Evolutionary conservation across 2,329 filamentous ascomycete species (phyloP), one percentile per base, ranked within the genome.

Genomic region (Geosmithia flava): DNA sequence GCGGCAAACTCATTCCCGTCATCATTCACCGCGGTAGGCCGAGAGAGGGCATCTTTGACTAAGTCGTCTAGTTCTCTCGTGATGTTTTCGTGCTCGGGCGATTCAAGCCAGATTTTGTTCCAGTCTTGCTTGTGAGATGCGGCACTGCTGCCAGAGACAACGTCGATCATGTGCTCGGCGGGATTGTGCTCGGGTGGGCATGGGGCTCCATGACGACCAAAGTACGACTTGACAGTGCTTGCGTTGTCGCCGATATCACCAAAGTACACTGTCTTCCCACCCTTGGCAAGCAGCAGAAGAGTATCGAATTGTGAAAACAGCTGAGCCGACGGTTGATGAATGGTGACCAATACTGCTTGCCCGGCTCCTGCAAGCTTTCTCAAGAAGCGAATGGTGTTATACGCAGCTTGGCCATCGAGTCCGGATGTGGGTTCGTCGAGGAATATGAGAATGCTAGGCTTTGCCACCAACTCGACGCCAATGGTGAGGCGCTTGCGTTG

Each of bases 151-250:
- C 76, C 75, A 1, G 75, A 75, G 15, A 74, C 71, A 17, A 75
- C 70, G 46, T 76, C 71, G 47, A 89, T 76, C 80, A 89, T 87
- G 68, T 81, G 85, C 60, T 89, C 85, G 0, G 85, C 85, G 1
- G 83, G 83, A 55, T 89, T 89, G 17, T 76, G 78, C 0, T 78
- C 75, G 0, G 67, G 53, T 1, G 75, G 73, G 52, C 83, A 85
- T 1, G 75, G 70, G 0, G 78, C 80, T 5, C 83, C 85, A 50
- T 85, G 75, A 19, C 69, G 67, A 42, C 76, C 76, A 57, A 93
- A 90, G 62, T 85, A 85, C 20, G 67, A 68, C 42, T 71, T 73
- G 48, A 85, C 60, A 0, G 69, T 76, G 4, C 61, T 62, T 0
- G 75, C 78, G 30, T 75, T 67, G 1, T 75, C 63, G 4, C 80